Evolutionary conservation across 2,329 filamentous ascomycete genomes (phyloP).

Genomic region (Exophiala calicioides): DNA sequence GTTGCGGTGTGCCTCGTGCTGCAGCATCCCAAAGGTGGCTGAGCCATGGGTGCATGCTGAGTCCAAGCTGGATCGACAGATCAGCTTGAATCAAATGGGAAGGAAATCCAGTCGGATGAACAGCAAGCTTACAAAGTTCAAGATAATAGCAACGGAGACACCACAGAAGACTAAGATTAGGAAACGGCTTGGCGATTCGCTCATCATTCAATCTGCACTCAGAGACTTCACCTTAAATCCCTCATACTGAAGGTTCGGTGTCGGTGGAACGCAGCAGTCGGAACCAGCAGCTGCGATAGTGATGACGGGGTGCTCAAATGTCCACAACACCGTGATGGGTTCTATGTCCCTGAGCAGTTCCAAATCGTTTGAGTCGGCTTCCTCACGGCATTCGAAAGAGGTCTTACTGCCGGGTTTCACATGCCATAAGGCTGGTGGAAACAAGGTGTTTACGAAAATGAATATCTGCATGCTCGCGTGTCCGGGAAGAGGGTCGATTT

Average conservation of each 20-base stretch:
- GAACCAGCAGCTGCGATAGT: not conserved
- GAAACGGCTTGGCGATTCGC: not conserved
- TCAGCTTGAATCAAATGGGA: not conserved
- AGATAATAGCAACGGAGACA: not conserved
- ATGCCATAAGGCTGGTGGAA: slow-evolving; percentile 12
- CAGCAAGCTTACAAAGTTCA: not conserved
- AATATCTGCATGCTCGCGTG: slow-evolving; percentile 11
- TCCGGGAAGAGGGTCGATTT: not conserved
- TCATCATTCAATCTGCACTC: not conserved
- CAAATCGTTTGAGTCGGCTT: not conserved
- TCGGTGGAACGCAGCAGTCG: not conserved
- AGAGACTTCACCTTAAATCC: not conserved
- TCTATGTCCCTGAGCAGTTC: not conserved
- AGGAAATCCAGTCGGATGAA: not conserved
- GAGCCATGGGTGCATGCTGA: too few species aligned
- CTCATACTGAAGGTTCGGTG: not conserved
- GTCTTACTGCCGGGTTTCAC: slow-evolving; percentile 8
- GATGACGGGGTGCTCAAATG: not conserved
- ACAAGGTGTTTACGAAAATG: not conserved
- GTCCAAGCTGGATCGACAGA: too few species aligned
- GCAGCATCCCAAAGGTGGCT: too few species aligned
- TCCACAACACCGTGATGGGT: not conserved
- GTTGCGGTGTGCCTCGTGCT: too few species aligned
- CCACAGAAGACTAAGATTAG: not conserved
- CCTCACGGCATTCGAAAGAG: not conserved